phyloP scores from a whole-genome alignment of 2,329 filamentous ascomycete species.

The Ambrosiella cleistominuta region DNA sequence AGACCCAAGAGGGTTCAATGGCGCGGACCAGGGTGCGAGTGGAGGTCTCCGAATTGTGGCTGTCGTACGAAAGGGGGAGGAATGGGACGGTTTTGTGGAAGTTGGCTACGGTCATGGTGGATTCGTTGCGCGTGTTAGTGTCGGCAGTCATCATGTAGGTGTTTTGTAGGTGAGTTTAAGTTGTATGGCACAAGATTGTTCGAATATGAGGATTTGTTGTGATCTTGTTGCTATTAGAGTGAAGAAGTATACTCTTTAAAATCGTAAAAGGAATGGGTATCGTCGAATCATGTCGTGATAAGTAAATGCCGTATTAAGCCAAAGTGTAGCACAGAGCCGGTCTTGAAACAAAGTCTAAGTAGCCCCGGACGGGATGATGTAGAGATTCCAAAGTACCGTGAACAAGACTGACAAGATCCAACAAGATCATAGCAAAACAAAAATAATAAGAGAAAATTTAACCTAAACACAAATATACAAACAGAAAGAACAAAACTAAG shows the following conservation, averaged over 20 bases:
- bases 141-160: slow-evolving; percentile 9
- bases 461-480: background rate
- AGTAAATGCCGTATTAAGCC: too few species aligned
- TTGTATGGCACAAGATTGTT: background rate
- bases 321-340: too few species aligned
- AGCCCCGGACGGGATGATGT: too few species aligned
- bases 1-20: slow-evolving; percentile 69
- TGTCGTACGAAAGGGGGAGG: slow-evolving; percentile 65
- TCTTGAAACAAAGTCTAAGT: too few species aligned
- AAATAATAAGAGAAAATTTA: background rate
- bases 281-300: too few species aligned
- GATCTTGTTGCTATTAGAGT: background rate
- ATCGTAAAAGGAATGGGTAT: too few species aligned
- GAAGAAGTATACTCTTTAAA: too few species aligned
- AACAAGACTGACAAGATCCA: too few species aligned
- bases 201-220: background rate
- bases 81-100: slow-evolving; percentile 29
- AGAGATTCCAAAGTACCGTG: too few species aligned
- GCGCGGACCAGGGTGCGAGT: slow-evolving; percentile 63
- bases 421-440: too few species aligned
- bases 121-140: slow-evolving; percentile 6
- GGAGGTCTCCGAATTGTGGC: slow-evolving; percentile 57
- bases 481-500: background rate
- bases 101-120: background rate
- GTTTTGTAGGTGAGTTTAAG: background rate